phyloP scores from a whole-genome alignment of 1,284 basidiomycete genomes.

The Farysia itapuensis region DNA sequence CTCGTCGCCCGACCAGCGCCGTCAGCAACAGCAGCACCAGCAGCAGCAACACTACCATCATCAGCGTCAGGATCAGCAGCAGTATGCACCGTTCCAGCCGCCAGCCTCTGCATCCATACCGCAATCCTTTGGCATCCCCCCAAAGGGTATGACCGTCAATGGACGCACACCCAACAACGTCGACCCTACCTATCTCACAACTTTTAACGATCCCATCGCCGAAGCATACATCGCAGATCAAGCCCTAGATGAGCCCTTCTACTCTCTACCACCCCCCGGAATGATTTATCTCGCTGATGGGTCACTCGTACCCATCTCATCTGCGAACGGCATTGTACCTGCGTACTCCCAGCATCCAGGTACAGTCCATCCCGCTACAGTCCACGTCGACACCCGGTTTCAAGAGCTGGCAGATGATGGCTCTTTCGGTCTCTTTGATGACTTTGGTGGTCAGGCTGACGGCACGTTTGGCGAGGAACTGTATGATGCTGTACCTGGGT shows the following conservation, averaged over 20 bases:
- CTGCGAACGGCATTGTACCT: too few species aligned
- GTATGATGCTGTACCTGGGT: not conserved
- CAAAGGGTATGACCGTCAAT: too few species aligned
- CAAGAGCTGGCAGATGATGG: slow-evolving; percentile 17
- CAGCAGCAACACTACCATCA: not conserved
- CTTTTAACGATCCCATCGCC: slow-evolving; percentile 31
- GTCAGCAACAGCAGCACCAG: not conserved
- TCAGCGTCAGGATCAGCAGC: not conserved
- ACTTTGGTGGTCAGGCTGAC: not conserved
- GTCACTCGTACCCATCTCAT: slow-evolving; percentile 2
- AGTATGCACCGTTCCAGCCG: too few species aligned
- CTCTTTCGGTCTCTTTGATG: not conserved
- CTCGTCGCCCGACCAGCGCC: not conserved
- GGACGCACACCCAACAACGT: too few species aligned
- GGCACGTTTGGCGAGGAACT: not conserved
- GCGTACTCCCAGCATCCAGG: not conserved
- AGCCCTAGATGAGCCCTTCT: slow-evolving; percentile 28
- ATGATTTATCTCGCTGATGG: slow-evolving; percentile 6
- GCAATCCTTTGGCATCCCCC: too few species aligned
- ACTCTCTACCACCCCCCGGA: slow-evolving; percentile 19
- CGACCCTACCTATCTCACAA: slow-evolving; percentile 18
- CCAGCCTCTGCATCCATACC: too few species aligned
- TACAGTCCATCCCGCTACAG: slow-evolving; percentile 19
- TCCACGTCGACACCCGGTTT: slow-evolving; percentile 20
- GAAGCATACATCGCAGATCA: slow-evolving; percentile 33